phyloP scores from a whole-genome alignment of 495 filamentous ascomycete species.

The Aspergillus panamensis region DNA sequence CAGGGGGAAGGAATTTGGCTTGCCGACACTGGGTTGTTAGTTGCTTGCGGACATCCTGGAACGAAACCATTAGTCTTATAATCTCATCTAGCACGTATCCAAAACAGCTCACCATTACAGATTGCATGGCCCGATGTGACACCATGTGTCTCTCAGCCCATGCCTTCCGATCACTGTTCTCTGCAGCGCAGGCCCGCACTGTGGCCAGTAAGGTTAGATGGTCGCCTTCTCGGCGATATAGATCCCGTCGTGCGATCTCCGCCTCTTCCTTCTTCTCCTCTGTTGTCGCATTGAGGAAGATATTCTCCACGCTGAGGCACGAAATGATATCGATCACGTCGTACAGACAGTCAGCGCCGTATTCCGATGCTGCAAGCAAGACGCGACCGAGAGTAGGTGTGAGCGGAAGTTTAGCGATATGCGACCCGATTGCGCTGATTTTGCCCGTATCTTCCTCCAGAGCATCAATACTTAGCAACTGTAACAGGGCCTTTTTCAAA shows the following conservation, averaged over 20 bases:
- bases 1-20: constrained; percentile 37
- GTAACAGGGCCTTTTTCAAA: constrained; percentile 77
- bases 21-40: constrained; percentile 62
- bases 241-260: constrained; percentile 65
- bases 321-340: constrained; percentile 93
- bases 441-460: constrained; percentile 63
- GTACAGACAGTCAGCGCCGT: constrained; percentile 63
- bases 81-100: not conserved
- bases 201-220: constrained; percentile 81
- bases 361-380: constrained; percentile 71
- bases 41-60: constrained; percentile 80
- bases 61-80: constrained; percentile 6
- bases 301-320: constrained; percentile 80
- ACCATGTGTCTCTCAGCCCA: constrained; percentile 81
- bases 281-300: constrained; percentile 74
- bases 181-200: constrained; percentile 74
- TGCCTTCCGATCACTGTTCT: constrained; percentile 65
- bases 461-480: constrained; percentile 74
- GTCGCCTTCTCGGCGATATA: constrained; percentile 82
- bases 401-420: constrained; percentile 80
- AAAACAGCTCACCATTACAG: constrained; percentile 57
- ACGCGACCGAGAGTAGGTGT: constrained; percentile 78
- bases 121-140: constrained; percentile 77
- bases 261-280: constrained; percentile 81
- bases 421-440: constrained; percentile 69